Evolutionary conservation across 805 yeast genomes (phyloP), one percentile per base, ranked within the genome.

Genomic region (Kodamaea kaohsiungensis): DNA sequence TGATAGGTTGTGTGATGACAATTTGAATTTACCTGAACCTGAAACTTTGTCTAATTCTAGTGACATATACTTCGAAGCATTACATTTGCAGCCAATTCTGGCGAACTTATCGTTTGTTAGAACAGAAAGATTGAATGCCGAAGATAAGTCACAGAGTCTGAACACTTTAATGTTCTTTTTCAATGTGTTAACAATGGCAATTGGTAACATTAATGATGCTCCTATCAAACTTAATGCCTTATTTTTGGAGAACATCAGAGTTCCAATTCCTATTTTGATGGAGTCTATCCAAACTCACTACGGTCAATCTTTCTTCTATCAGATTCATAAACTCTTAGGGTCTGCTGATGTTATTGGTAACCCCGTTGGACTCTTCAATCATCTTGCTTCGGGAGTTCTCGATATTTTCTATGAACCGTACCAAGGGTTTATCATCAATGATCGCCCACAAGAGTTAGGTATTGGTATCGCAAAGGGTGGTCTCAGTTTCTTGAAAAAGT

Each of bases 331-430:
- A 68, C 86, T 95, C 45, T 75, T 96, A 35, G 99, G 99, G 0
- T 91, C 97, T 16, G 99, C 98, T 0, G 99, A 96, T 70, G 84
- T 95, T 60, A 73, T 95, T 49, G 99, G 99, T 18, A 95, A 96
- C 61, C 99, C 99, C 0, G 98, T 96, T 27, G 99, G 99, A 1
- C 75, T 95, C 57, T 95, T 95, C 75, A 95, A 90, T 67, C 92
- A 91, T 61, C 77, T 95, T 54, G 86, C 96, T 54, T 91, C 98
- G 0, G 99, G 99, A 51, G 95, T 95, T 9, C 82, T 91, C 83
- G 99, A 95, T 69, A 88, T 95, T 16, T 95, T 95, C 68, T 95
- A 95, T 66, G 98, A 93, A 66, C 99, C 99, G 2, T 95, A 93
- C 64, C 95, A 91, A 66, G 99, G 99, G 0, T 89, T 90, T 61